Conservation (phyloP, 306 rosid species). For the Fragaria ananassa region DNA sequence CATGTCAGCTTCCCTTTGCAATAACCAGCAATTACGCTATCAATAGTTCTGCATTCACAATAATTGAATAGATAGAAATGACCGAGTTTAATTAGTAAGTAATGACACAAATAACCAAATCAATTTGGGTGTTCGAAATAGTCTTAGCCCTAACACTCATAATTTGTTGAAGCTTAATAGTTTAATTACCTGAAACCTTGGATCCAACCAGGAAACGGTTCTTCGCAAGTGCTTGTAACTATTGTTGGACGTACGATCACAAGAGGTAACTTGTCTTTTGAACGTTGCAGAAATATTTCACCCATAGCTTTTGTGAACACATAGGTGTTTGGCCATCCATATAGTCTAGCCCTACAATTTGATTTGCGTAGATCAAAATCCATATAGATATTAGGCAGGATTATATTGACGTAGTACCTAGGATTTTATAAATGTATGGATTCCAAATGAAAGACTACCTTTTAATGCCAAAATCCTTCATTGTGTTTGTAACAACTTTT, state of each 20-base stretch:
- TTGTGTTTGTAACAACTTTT: constrained; percentile 9
- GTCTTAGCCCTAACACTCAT: background rate
- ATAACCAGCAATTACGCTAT: constrained; percentile 24
- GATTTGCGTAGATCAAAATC: background rate
- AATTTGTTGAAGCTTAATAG: background rate
- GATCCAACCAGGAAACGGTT: constrained; percentile 47
- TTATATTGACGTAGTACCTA: background rate
- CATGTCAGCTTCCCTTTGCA: constrained; percentile 40
- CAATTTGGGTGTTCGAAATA: background rate
- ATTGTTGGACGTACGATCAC: constrained; percentile 28
- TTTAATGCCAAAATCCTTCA: constrained; percentile 33
- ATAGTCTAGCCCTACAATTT: constrained; percentile 30
- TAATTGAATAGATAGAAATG: background rate
- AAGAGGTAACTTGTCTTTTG: constrained; percentile 20
- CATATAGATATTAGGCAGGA: background rate
- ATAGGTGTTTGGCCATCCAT: constrained; percentile 46
- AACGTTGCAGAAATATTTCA: constrained; percentile 30
- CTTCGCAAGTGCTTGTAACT: constrained; percentile 17
- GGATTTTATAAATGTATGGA: too few relatives aligned
- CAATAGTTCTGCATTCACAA: constrained; percentile 38
- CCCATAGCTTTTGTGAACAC: constrained; percentile 51
- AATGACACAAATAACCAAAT: background rate
- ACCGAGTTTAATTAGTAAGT: background rate
- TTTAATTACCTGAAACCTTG: constrained; percentile 37
- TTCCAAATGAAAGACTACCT: constrained; percentile 16